Evolutionary conservation across 768 basidiomycete genomes (phyloP), one percentile per base, ranked within the genome.

Genomic region (Rhodotorula toruloides): DNA sequence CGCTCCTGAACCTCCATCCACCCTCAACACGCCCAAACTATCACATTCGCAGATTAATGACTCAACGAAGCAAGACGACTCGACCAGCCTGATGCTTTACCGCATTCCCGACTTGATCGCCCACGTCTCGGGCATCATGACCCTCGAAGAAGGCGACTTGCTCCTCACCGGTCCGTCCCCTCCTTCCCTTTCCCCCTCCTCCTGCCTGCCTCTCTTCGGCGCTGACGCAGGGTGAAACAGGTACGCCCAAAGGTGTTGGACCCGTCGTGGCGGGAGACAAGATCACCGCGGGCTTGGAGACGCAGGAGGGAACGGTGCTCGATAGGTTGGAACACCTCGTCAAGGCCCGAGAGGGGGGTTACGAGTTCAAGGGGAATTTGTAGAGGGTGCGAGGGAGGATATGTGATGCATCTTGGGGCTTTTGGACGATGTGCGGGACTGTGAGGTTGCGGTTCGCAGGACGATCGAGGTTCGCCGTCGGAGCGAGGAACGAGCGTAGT

Each of bases 71-170:
- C 96, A 99, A 77, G 82, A 89, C 61, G 93, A 91, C 4, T 85
- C 82, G 32, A 92, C 93, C 9, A 77, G 80, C 21, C 87, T 93
- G 76, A 96, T 97, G 92, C 88, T 96, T 49, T 94, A 93, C 81
- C 83, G 82, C 37, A 91, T 98, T 43, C 91, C 92, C 2, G 82
- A 84, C 29, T 82, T 98, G 55, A 87, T 98, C 69, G 85, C 88
- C 70, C 92, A 94, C 75, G 83, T 94, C 61, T 94, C 92, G 4
- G 89, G 90, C 8, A 93, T 99, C 78, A 96, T 98, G 92, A 87
- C 87, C 0, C 82, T 99, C n/a, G 91, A 96, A 83, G 92, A 88
- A 58, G 72, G 80, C 68, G 73, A 76, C 53, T 46, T 75, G 19
- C 54, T 75, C 39, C 54, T 75, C 19, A 73, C 72, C 9, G 72